phyloP scores from a whole-genome alignment of 2,329 filamentous ascomycete species.

The Calonectria pauciramosa region DNA sequence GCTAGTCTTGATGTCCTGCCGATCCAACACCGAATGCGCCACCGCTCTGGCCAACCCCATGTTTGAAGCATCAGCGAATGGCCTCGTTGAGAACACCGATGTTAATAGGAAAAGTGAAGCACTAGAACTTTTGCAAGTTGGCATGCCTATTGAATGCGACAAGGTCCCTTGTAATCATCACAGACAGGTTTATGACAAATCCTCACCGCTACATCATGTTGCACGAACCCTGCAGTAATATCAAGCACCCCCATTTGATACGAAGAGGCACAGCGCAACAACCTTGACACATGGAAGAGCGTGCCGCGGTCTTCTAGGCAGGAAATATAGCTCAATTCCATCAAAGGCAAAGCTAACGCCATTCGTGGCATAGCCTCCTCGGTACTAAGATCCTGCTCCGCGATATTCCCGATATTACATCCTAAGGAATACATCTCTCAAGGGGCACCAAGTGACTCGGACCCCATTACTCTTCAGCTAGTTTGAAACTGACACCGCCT shows the following conservation, averaged over 20 bases:
- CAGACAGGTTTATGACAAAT: background rate
- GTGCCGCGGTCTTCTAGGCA: background rate
- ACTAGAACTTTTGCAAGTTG: background rate
- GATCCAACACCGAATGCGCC: background rate
- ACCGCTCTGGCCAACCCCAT: background rate
- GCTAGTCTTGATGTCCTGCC: background rate
- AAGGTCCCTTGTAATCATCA: background rate
- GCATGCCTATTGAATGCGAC: too few species aligned
- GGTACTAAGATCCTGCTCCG: background rate
- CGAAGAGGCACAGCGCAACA: background rate
- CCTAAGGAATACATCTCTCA: background rate
- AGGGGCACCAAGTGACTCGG: background rate
- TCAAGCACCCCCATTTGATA: background rate
- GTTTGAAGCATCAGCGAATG: background rate
- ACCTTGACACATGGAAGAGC: background rate
- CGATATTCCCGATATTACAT: background rate
- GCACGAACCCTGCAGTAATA: background rate
- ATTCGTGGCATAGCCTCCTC: background rate
- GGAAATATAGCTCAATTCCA: background rate
- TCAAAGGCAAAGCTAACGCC: background rate
- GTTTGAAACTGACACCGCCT: background rate
- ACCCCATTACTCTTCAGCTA: background rate
- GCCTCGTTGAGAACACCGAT: background rate
- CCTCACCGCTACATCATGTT: background rate
- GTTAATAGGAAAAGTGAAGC: background rate